Base-by-base conservation (phyloP, 305 asterid species). In the Salvia sclarea region DNA sequence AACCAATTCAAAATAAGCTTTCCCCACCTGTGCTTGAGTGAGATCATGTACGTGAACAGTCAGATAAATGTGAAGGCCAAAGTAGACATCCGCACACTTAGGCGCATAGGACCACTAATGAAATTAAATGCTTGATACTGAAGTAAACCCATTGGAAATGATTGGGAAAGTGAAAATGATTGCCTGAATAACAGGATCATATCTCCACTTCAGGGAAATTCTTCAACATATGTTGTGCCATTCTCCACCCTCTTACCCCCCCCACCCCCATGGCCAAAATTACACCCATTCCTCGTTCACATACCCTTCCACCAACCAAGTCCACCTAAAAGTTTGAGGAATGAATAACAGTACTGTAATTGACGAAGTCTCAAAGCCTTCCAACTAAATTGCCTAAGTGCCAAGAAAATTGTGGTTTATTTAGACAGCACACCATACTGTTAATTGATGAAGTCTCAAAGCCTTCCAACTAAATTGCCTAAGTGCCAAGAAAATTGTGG, bases 1-100 rank as follows among this genome's bases (percentile, higher is more conserved):
- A 78, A 94, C 97, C 95, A 78, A 77, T 87, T 91, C 98, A 72
- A 89, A 89, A 74, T 83, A 79, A 28, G 95, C 91, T 82, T 88
- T 91, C 70, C 99, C 99, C 56, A 89, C 93, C 96, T 93, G 89
- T 55, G 41, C 59, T 78, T 54, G 60, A 66, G 66, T 64, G 73
- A 71, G 71, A 41, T 17, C 84, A 72, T 68, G 66, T 49, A 54
- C 61, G 43, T 63, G 30, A 66, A 59, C 20, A 60, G 68, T 80
- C 75, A 76, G 63, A 68, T 57, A 58, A 61, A 44, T 11, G 71
- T 44, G 68, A 56, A 62, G 47, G 3, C 38, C 47, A 5, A 56
- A 18, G 30, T 30, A 65, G 38, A 65, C 59, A 56, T 40, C 41
- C 14, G 21, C 31, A 35, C 47, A 55, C 18, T 38, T 52, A 64